A percentile compares a stretch with the other conserved stretches of the same genome.
phyloP scores from a whole-genome alignment of 73 alveolate species.

The Tetrahymena elliotti region DNA sequence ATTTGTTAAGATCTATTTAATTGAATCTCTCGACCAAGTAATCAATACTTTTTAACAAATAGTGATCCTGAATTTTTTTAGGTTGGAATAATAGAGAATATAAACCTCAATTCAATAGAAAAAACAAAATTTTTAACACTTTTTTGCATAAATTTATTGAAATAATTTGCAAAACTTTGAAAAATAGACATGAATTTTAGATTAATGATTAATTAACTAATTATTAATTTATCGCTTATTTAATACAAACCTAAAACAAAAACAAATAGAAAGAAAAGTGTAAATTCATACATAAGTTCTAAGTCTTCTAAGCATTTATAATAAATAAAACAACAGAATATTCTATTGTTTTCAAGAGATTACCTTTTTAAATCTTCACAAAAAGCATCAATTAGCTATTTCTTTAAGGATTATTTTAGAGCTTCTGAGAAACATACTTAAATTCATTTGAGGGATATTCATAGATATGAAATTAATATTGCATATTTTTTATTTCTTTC shows the following conservation, averaged over 20 bases:
- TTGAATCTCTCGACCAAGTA: no score
- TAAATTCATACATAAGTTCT: no score
- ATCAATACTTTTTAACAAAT: no score
- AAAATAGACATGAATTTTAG: background rate
- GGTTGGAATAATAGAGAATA: background rate
- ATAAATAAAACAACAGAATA: no score
- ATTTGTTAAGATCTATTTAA: no score
- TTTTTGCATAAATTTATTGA: background rate
- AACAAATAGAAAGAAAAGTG: background rate
- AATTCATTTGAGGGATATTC: background rate
- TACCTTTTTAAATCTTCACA: no score
- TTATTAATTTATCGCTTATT: background rate
- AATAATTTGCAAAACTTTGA: background rate
- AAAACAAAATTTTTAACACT: background rate
- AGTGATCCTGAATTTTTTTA: background rate
- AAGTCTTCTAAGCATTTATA: background rate
- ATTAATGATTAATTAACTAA: no score
- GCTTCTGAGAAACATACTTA: no score
- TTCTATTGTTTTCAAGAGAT: background rate
- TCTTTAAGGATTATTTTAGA: no score
- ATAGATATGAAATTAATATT: background rate
- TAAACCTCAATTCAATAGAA: background rate
- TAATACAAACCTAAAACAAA: no score
- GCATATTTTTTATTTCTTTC: background rate
- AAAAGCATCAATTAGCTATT: background rate